These are phyloP conservation scores for Cylindrotheca fusiformis DNA, from an alignment of 108 stramenopile species.

Conservation along the genomic window DNA sequence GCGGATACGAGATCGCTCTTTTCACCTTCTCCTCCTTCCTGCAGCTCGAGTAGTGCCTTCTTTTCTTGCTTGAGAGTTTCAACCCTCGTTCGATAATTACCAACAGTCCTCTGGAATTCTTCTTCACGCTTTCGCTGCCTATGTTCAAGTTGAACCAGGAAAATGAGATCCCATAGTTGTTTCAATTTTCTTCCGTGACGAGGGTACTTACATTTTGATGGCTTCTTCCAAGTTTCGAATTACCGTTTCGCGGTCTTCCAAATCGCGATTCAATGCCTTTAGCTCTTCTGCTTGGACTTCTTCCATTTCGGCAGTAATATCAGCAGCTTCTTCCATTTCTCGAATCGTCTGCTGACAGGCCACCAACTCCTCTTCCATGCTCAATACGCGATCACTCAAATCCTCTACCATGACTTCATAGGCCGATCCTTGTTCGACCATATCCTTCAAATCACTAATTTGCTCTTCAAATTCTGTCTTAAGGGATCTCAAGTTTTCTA, in stretches of 20 bases:
- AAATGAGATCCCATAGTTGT: neutral
- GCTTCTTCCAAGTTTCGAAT: constrained; percentile 87
- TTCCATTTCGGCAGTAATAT: constrained; percentile 89
- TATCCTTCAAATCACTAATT: constrained; percentile 77
- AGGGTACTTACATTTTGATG: constrained; percentile 72
- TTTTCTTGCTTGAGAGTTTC: constrained; percentile 79
- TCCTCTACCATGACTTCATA: constrained; percentile 84
- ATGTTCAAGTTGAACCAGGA: neutral
- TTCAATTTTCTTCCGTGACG: neutral
- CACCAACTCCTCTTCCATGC: constrained; percentile 68
- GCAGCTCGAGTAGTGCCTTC: constrained; percentile 65
- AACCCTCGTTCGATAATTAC: constrained; percentile 71
- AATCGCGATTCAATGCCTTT: constrained; percentile 69
- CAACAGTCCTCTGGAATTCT: constrained; percentile 79
- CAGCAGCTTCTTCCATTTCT: constrained; percentile 87
- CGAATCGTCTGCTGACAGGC: constrained; percentile 51
- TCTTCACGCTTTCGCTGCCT: constrained; percentile 86
- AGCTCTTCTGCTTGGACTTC: constrained; percentile 86
- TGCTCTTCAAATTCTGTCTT: constrained; percentile 48
- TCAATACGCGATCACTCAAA: constrained; percentile 67
- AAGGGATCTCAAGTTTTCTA: constrained; percentile 32
- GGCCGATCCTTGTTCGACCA: constrained; percentile 76
- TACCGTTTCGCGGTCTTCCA: constrained; percentile 74
- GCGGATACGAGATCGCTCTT: constrained; percentile 60
- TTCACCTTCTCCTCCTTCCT: constrained; percentile 73